phyloP scores from a whole-genome alignment of 768 basidiomycete species.

The Suillus tomentosus region DNA sequence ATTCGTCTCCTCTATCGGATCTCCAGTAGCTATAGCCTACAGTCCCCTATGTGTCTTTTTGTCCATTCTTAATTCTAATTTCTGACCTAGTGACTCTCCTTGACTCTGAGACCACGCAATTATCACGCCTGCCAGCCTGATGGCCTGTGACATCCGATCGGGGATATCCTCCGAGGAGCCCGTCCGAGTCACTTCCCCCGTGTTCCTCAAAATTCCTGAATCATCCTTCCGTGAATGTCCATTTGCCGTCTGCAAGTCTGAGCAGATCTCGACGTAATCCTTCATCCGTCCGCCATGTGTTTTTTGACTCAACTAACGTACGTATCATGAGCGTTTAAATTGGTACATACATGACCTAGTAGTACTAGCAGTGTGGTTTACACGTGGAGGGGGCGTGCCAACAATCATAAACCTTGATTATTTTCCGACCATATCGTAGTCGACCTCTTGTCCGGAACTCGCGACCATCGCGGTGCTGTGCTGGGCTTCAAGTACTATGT shows the following conservation, averaged over 20 bases:
- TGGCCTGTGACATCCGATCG: neutral
- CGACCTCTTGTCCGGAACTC: neutral
- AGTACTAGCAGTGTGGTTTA: neutral
- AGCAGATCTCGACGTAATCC: neutral
- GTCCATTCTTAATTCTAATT: neutral
- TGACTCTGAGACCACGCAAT: neutral
- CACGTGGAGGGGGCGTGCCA: neutral
- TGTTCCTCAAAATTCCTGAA: neutral
- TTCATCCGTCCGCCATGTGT: neutral
- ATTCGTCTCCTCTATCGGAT: slow-evolving; percentile 1
- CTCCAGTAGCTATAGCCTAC: neutral
- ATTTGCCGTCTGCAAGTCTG: neutral
- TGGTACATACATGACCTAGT: neutral
- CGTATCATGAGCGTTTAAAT: neutral
- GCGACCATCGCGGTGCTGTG: neutral
- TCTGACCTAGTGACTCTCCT: neutral
- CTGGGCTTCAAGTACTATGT: neutral
- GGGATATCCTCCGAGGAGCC: neutral
- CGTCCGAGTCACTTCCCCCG: neutral
- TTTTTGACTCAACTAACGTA: neutral
- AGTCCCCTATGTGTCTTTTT: neutral
- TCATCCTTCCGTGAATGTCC: neutral
- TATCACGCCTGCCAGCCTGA: neutral
- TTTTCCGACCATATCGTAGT: slow-evolving; percentile 5
- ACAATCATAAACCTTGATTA: neutral